Evolutionary conservation across 257 asterid species (phyloP).

Genomic region (Forsythia suspensa): DNA sequence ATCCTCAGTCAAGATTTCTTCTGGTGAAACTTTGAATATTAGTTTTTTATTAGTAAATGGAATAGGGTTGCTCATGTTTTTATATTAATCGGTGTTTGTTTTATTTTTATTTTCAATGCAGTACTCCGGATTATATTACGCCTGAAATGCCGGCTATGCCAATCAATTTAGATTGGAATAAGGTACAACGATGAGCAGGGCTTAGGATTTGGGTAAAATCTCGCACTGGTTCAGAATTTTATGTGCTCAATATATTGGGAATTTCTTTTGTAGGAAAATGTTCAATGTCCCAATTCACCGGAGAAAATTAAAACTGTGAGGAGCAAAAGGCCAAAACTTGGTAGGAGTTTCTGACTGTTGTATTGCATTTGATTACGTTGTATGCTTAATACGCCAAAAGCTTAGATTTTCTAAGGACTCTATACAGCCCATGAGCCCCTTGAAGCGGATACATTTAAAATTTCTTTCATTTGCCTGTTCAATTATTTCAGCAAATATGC

Average conservation of each 20-base stretch:
- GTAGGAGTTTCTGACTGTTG: slow-evolving; percentile 29
- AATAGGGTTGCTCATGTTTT: background rate
- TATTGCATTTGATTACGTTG: background rate
- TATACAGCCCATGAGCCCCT: background rate
- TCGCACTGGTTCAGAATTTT: background rate
- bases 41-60: background rate
- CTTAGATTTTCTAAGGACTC: background rate
- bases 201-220: background rate
- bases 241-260: slow-evolving; percentile 17
- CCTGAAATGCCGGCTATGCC: slow-evolving; percentile 65
- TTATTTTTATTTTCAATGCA: slow-evolving; percentile 17
- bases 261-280: slow-evolving; percentile 50
- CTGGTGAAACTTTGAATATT: slow-evolving; percentile 45
- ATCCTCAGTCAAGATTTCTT: slow-evolving; percentile 98
- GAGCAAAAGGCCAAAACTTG: slow-evolving; percentile 68
- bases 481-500: background rate
- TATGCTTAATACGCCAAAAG: background rate
- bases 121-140: slow-evolving; percentile 92
- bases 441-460: background rate
- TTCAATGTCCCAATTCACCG: slow-evolving; percentile 75
- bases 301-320: slow-evolving; percentile 55
- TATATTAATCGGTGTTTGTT: background rate
- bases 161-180: slow-evolving; percentile 38
- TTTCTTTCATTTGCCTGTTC: background rate
- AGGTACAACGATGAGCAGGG: slow-evolving; percentile 29